These are phyloP conservation scores for Euptelea pleiosperma DNA, from an alignment of 164 flowering plant species.

Conservation along the genomic window DNA sequence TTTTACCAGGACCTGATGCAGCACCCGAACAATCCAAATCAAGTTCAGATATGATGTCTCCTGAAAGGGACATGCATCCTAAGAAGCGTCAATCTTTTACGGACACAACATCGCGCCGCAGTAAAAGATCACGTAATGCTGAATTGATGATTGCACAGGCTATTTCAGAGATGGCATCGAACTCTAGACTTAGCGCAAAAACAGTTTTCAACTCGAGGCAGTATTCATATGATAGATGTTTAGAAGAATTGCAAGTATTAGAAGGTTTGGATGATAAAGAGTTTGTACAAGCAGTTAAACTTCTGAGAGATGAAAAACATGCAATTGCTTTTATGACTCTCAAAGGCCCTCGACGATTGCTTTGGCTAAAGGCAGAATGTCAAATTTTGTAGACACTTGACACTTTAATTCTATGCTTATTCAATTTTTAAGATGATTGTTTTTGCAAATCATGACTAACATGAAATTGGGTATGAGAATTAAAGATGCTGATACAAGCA, in stretches of 20 bases:
- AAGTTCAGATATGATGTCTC: constrained; percentile 17
- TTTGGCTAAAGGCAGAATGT: constrained; percentile 26
- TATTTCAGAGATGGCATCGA: constrained; percentile 1
- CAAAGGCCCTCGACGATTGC: constrained; percentile 19
- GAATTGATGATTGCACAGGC: constrained; percentile 2
- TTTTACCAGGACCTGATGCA: background rate
- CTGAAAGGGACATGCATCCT: constrained; percentile 6
- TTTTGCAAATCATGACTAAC: too few species aligned
- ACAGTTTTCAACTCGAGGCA: background rate
- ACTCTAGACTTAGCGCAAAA: background rate
- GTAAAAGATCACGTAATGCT: constrained; percentile 13
- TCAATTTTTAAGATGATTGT: too few species aligned
- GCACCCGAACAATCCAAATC: background rate
- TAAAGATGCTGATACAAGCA: too few species aligned
- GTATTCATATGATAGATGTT: constrained; percentile 17
- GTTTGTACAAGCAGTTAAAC: constrained; percentile 23
- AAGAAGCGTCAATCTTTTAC: constrained; percentile 13
- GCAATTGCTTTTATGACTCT: constrained; percentile 30
- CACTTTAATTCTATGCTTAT: too few species aligned
- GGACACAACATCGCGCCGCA: constrained; percentile 6
- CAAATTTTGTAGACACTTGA: constrained; percentile 3
- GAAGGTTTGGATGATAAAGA: constrained; percentile 23
- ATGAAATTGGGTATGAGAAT: too few species aligned
- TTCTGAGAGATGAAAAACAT: constrained; percentile 27
- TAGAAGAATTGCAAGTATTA: constrained; percentile 26